phyloP scores from a whole-genome alignment of 805 yeast species.

The Saccharomycopsis malanga region DNA sequence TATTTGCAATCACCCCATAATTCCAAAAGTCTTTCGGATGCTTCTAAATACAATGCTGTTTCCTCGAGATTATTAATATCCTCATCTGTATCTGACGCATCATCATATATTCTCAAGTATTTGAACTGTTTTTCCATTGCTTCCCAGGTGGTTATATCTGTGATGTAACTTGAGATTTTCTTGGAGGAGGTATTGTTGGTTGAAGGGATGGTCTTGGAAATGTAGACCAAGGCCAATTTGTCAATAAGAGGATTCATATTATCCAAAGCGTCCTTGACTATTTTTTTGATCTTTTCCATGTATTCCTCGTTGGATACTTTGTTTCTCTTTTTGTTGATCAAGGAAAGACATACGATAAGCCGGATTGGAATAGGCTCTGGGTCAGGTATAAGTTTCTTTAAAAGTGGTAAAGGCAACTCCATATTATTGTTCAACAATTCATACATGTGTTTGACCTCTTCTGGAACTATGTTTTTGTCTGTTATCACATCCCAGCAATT shows the following conservation, averaged over 20 bases:
- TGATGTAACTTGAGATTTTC: constrained; percentile 9
- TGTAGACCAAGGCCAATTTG: constrained; percentile 39
- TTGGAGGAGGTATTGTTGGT: not conserved
- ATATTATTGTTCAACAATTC: constrained; percentile 32
- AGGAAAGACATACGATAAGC: constrained; percentile 37
- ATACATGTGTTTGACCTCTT: constrained; percentile 33
- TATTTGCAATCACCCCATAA: constrained; percentile 20
- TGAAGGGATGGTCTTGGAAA: constrained; percentile 3
- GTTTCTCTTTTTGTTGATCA: constrained; percentile 29
- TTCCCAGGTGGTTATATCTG: constrained; percentile 12
- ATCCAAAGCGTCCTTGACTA: constrained; percentile 27
- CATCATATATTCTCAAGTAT: not conserved
- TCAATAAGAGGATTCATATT: constrained; percentile 32
- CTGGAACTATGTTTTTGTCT: constrained; percentile 31
- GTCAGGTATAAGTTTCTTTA: constrained; percentile 34
- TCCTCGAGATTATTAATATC: constrained; percentile 17
- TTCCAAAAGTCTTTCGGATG: constrained; percentile 13
- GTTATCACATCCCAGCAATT: constrained; percentile 42
- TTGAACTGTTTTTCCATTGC: constrained; percentile 8
- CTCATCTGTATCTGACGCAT: not conserved
- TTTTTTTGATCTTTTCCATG: constrained; percentile 24
- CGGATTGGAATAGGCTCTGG: constrained; percentile 37
- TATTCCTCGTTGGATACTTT: constrained; percentile 28
- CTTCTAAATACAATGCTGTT: constrained; percentile 14
- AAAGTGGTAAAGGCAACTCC: constrained; percentile 36